A percentile compares a stretch with the other conserved stretches of the same genome.
Evolutionary conservation across 768 basidiomycete genomes (phyloP).

Genomic region (Lyophyllum semitale): DNA sequence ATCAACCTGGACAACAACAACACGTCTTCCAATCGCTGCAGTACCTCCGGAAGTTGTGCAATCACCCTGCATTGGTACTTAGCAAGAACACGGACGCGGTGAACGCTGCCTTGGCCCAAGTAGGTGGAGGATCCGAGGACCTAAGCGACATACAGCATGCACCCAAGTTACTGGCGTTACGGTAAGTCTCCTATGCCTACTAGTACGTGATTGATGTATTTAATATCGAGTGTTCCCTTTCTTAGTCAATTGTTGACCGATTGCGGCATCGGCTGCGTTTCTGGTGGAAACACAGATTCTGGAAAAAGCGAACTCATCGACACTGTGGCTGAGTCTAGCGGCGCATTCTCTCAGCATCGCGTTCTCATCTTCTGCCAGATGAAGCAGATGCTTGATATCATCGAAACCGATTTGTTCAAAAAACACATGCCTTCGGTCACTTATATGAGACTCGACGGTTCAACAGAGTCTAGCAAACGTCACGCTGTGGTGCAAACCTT

Average conservation of each 20-base stretch:
- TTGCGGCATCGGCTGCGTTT: conserved; percentile 83
- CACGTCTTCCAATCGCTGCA: conserved; percentile 98
- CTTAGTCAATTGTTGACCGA: conserved; percentile 88
- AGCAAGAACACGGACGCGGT: conserved; percentile 70
- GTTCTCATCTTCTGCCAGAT: conserved; percentile 99
- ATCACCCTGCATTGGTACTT: conserved; percentile 91
- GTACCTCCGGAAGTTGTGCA: conserved; percentile 96
- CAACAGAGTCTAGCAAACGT: conserved; percentile 89
- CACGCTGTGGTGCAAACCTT: conserved; percentile 98
- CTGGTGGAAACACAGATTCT: conserved; percentile 45
- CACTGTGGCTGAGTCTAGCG: conserved; percentile 51
- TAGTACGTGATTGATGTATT: conserved; percentile 7
- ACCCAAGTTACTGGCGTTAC: conserved; percentile 89
- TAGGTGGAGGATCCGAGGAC: conserved; percentile 43
- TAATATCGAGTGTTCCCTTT: neutral
- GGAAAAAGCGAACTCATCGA: conserved; percentile 72
- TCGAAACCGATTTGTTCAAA: conserved; percentile 92
- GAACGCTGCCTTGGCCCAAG: conserved; percentile 55
- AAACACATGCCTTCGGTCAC: conserved; percentile 92
- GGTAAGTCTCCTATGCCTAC: conserved; percentile 48
- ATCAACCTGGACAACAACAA: conserved; percentile 51
- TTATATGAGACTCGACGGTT: conserved; percentile 97
- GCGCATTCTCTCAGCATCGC: conserved; percentile 89
- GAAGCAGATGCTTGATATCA: conserved; percentile 98
- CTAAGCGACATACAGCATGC: conserved; percentile 87